A percentile compares a stretch with the other conserved stretches of the same genome.
phyloP scores from a whole-genome alignment of 2,329 filamentous ascomycete genomes.

The Colletotrichum chlorophyti region DNA sequence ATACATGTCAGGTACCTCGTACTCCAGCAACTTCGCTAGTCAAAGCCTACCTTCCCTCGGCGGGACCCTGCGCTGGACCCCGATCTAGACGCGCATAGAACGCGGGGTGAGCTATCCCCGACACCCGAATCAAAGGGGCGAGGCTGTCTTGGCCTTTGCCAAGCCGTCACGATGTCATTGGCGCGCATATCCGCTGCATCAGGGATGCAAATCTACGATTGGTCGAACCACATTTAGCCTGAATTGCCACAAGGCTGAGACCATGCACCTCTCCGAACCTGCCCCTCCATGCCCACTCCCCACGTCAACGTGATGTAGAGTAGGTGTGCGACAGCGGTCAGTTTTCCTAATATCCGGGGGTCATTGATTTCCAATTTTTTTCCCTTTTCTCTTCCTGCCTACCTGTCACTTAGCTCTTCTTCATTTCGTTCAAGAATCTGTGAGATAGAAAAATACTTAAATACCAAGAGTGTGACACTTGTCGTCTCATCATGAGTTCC shows the following conservation, averaged over 20 bases:
- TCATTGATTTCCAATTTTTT: neutral
- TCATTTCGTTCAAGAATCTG: neutral
- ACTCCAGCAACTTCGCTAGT: neutral
- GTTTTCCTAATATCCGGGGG: slow-evolving; percentile 8
- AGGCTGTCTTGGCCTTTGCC: slow-evolving; percentile 22
- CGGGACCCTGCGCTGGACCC: neutral
- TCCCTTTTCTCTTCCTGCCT: neutral
- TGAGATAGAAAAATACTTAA: slow-evolving; percentile 4
- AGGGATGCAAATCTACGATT: slow-evolving; percentile 2
- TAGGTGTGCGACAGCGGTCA: slow-evolving; percentile 2
- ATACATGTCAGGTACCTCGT: neutral
- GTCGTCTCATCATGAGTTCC: slow-evolving; percentile 21
- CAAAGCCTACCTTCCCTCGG: neutral
- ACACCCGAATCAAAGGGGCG: slow-evolving; percentile 18
- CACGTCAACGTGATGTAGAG: slow-evolving; percentile 27
- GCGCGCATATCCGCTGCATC: slow-evolving; percentile 19
- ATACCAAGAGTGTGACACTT: neutral
- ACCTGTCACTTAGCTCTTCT: neutral
- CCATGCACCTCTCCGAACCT: slow-evolving; percentile 17
- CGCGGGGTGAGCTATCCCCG: slow-evolving; percentile 19
- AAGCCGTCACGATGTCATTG: slow-evolving; percentile 21
- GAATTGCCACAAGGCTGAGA: slow-evolving; percentile 26
- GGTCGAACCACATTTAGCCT: slow-evolving; percentile 24
- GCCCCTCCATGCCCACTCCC: slow-evolving; percentile 24
- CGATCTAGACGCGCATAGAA: slow-evolving; percentile 5